Evolutionary conservation across 192 early-diverging fungal species (phyloP).

Genomic region (Coemansia sp.): DNA sequence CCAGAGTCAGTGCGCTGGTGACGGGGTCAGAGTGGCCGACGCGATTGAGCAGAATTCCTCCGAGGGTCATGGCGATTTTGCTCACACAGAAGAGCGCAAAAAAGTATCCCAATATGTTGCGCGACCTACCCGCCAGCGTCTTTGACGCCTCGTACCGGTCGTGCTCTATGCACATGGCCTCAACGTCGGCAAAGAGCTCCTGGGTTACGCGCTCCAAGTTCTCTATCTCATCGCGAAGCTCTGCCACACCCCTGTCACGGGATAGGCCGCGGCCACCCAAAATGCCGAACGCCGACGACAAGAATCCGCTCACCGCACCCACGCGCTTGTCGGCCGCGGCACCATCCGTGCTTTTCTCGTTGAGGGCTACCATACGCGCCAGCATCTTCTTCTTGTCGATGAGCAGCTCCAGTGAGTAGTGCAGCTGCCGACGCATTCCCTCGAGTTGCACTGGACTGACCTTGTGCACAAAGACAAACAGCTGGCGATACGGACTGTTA

Average conservation of each 20-base stretch:
- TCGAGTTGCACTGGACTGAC: constrained; percentile 50
- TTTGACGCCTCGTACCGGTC: constrained; percentile 58
- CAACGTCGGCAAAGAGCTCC: constrained; percentile 76
- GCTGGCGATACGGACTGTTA: constrained; percentile 82
- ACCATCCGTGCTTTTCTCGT: constrained; percentile 16
- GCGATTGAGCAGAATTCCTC: constrained; percentile 76
- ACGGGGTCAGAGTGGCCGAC: constrained; percentile 79
- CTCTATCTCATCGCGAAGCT: constrained; percentile 47
- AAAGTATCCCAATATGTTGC: constrained; percentile 78
- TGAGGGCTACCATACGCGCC: constrained; percentile 36
- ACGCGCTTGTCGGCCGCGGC: background rate
- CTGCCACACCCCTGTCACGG: constrained; percentile 19
- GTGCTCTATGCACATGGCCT: constrained; percentile 76
- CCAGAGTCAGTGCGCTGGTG: constrained; percentile 71
- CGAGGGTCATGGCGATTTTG: constrained; percentile 77
- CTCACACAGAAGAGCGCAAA: constrained; percentile 90
- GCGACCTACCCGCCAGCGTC: constrained; percentile 75
- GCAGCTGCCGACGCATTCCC: constrained; percentile 65
- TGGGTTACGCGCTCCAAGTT: constrained; percentile 62
- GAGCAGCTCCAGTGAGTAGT: constrained; percentile 65
- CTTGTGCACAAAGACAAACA: constrained; percentile 77
- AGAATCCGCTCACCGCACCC: constrained; percentile 16
- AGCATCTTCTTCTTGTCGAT: constrained; percentile 66
- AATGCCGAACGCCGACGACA: constrained; percentile 27
- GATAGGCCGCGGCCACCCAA: constrained; percentile 9